Conservation (phyloP, 2,329 filamentous ascomycete genomes). For the Teratosphaeria destructans region DNA sequence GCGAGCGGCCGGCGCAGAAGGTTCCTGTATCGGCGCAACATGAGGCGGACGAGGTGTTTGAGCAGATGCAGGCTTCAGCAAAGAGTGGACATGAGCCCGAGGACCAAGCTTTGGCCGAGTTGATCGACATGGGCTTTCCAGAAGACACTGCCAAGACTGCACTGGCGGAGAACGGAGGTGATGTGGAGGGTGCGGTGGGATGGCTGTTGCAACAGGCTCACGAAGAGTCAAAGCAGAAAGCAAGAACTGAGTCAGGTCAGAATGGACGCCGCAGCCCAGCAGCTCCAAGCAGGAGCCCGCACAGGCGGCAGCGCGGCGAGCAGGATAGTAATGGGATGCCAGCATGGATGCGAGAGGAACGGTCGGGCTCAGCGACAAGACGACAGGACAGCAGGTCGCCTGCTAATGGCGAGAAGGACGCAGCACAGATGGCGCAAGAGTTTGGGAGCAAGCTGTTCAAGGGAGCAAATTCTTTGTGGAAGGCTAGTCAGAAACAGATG, state of each 20-base stretch:
- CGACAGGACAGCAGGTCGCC: slow-evolving; percentile 46
- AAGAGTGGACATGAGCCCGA: slow-evolving; percentile 27
- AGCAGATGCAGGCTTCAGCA: slow-evolving; percentile 4
- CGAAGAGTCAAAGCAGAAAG: slow-evolving; percentile 65
- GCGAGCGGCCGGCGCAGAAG: slow-evolving; percentile 28
- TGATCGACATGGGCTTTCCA: slow-evolving; percentile 92
- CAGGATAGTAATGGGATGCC: slow-evolving; percentile 26
- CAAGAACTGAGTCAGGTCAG: slow-evolving; percentile 53
- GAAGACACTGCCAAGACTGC: slow-evolving; percentile 73
- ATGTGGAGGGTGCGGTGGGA: slow-evolving; percentile 78
- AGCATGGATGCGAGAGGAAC: slow-evolving; percentile 54
- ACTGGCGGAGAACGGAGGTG: slow-evolving; percentile 67
- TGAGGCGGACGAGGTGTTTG: slow-evolving; percentile 2
- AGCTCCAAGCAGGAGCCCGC: slow-evolving; percentile 11
- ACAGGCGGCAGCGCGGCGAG: slow-evolving; percentile 23
- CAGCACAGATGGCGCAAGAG: slow-evolving; percentile 70
- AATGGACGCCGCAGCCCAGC: slow-evolving; percentile 12
- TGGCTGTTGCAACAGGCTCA: slow-evolving; percentile 90
- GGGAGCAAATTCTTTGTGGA: slow-evolving; percentile 91
- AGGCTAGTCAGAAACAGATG: slow-evolving; percentile 82
- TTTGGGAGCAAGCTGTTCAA: slow-evolving; percentile 80
- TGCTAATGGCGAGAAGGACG: slow-evolving; percentile 52
- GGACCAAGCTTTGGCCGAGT: slow-evolving; percentile 72
- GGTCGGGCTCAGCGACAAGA: slow-evolving; percentile 38
- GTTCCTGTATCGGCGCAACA: slow-evolving; percentile 3